A percentile compares a stretch with the other conserved stretches of the same genome.
Evolutionary conservation across 176 grass and related monocot genomes (phyloP).

Genomic region (Rhipidocladum racemiflorum): DNA sequence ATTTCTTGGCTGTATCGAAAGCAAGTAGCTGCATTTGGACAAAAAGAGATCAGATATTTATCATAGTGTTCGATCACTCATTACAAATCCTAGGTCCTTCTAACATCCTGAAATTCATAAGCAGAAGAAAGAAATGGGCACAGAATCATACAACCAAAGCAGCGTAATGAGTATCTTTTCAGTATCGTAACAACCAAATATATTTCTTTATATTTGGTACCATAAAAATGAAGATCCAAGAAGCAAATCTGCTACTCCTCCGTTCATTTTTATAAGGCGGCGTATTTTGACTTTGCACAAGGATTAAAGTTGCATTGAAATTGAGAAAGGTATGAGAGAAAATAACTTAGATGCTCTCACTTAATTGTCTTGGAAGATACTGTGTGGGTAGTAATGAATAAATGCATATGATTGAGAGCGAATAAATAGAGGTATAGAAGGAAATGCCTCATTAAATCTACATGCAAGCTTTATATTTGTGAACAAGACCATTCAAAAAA

Average conservation of each 20-base stretch:
- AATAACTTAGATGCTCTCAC: too few species aligned
- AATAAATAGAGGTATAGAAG: too few species aligned
- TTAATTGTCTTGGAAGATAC: too few species aligned
- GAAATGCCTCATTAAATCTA: too few species aligned
- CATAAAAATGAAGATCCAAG: neutral
- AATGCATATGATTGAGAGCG: too few species aligned
- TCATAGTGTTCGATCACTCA: neutral
- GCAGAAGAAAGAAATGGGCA: neutral
- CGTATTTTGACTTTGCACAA: too few species aligned
- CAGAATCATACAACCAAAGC: neutral
- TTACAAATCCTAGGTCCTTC: neutral
- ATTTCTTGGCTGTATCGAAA: conserved; percentile 93
- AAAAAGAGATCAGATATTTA: neutral
- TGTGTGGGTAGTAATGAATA: too few species aligned
- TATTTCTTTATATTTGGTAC: neutral
- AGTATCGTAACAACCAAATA: neutral
- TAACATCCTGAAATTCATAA: neutral
- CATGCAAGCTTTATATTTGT: too few species aligned
- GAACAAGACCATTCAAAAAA: too few species aligned
- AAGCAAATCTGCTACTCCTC: neutral
- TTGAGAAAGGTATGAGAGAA: too few species aligned
- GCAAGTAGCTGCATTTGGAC: conserved; percentile 76
- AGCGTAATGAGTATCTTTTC: neutral
- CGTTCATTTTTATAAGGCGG: too few species aligned
- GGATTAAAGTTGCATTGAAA: too few species aligned